Base-by-base conservation (phyloP, 176 grass and related monocot genomes). In the Miscanthus lutarioriparius region DNA sequence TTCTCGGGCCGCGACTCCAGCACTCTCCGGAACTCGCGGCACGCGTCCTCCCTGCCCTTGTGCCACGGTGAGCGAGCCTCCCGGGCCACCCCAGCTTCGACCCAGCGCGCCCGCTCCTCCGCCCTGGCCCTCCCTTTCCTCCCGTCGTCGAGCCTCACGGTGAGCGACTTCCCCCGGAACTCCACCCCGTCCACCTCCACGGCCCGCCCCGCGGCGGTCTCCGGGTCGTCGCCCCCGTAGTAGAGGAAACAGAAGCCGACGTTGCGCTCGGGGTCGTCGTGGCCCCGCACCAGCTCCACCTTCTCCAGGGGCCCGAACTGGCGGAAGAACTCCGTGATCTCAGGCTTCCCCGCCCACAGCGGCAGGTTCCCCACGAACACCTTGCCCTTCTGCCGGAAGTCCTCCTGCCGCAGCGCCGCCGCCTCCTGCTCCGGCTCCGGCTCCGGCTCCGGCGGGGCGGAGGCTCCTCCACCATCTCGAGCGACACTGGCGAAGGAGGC, bases 311-410 rank as follows among this genome's bases (percentile, higher is more conserved):
- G 89, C 10, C 96, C 93, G 74, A 99, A 99, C 72, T 99, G 96
- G 80, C 93, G 76, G 83, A 99, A 99, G 75, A 99, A 99, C 26
- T 90, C 89, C 64, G 83, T 54, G 49, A 99, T 87, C 58, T 96
- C 91, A 10, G 91, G 85, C 81, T 99, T 99, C 63, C 82, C 82
- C 6, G 84, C 86, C 89, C 93, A 93, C 13, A 87, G 84, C 7
- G 91, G 93, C 10, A 99, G 86, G 83, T 99, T 99, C 1, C 96
- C 96, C 2, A 99, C 91, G 68, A 99, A 99, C 0, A 96, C 86
- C 83, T 99, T 99, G 10, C 89, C 91, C 70, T 92, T 89, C 25
- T 96, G 85, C 63, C 91, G 90, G 51, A 94, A 90, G 2, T 84
- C 87, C 48, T 75, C 79, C 6, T 76, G 74, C 66, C 33, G 61